phyloP scores from a whole-genome alignment of 2,329 filamentous ascomycete species.

The Scolecobasidium constrictum region DNA sequence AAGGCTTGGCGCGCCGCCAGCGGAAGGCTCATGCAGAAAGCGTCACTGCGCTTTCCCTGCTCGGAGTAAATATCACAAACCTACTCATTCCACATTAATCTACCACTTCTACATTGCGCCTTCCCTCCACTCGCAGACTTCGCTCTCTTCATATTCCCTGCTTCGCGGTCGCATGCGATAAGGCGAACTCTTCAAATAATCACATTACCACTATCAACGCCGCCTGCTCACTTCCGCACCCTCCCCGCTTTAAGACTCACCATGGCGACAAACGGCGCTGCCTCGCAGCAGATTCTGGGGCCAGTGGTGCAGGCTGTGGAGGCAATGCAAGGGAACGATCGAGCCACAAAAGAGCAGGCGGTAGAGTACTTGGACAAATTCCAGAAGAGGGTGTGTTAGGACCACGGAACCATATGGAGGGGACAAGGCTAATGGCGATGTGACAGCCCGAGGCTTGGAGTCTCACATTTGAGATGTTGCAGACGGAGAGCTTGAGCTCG shows the following conservation, averaged over 20 bases:
- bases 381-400: constrained; percentile 80
- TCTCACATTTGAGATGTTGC: constrained; percentile 74
- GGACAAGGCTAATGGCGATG: constrained; percentile 14
- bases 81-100: too few relatives aligned
- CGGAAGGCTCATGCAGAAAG: too few relatives aligned
- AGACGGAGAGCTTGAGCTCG: constrained; percentile 61
- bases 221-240: constrained; percentile 3
- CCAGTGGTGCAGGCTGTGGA: constrained; percentile 80
- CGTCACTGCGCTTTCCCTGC: too few relatives aligned
- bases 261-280: constrained; percentile 60
- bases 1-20: too few relatives aligned
- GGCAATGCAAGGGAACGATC: constrained; percentile 74
- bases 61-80: too few relatives aligned
- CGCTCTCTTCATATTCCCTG: too few relatives aligned
- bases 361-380: constrained; percentile 89
- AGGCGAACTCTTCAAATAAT: too few relatives aligned
- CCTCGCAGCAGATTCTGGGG: constrained; percentile 60
- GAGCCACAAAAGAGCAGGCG: constrained; percentile 75
- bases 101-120: too few relatives aligned
- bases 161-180: too few relatives aligned
- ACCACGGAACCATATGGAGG: not conserved
- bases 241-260: constrained; percentile 15
- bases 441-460: constrained; percentile 80
- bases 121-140: too few relatives aligned
- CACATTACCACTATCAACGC: constrained; percentile 4